Conservation (phyloP, 2,329 filamentous ascomycete genomes). For the Arthrobotrys pseudoclavata region DNA sequence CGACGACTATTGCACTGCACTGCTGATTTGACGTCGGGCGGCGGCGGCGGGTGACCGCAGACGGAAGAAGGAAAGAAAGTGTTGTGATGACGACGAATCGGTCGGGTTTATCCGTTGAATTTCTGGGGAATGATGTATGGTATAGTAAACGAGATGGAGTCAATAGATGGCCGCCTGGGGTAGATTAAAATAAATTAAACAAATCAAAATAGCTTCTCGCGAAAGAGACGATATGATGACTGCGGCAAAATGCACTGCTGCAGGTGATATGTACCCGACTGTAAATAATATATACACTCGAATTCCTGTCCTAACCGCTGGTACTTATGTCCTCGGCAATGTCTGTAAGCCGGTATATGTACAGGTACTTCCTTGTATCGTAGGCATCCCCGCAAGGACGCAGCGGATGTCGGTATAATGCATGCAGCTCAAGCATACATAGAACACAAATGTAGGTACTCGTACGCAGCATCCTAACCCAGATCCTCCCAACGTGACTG, state of each 20-base stretch:
- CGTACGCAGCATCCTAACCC: conserved; percentile 5
- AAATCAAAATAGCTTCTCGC: neutral
- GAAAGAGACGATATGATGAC: neutral
- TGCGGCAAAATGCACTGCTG: neutral
- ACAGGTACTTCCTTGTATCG: neutral
- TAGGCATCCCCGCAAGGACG: conserved; percentile 24
- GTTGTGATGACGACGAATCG: conserved; percentile 41
- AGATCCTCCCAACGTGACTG: neutral
- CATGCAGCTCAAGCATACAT: conserved; percentile 1
- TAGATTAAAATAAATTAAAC: neutral
- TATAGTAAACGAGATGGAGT: too few species aligned
- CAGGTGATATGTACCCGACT: neutral
- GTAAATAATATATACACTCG: neutral
- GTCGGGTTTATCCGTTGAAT: neutral
- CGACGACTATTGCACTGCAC: neutral
- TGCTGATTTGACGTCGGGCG: neutral
- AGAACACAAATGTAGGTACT: conserved; percentile 10
- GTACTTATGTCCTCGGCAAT: neutral
- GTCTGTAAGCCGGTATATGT: neutral
- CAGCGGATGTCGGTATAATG: conserved; percentile 16
- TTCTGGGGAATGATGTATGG: neutral
- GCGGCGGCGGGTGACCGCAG: conserved; percentile 1
- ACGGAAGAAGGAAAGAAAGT: neutral
- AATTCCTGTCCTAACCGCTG: neutral
- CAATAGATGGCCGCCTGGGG: too few species aligned